Evolutionary conservation across 1,139 yeast species (phyloP), one percentile per base, ranked within the genome.

Genomic region (Arxiozyma slooffiae): DNA sequence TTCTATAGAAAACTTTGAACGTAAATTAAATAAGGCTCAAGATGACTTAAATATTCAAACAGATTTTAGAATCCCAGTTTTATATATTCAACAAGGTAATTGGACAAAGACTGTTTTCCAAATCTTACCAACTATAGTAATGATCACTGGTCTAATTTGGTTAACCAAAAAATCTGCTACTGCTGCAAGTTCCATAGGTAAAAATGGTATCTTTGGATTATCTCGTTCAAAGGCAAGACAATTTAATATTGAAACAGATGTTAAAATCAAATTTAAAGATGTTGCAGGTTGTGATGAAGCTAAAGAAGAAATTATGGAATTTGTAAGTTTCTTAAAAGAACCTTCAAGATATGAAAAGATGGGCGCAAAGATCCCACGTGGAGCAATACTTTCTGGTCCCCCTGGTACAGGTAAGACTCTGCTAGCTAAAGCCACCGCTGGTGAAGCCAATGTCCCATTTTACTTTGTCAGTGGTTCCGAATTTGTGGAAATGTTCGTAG

Each of bases 401-500:
- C 94, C 94, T 46, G 94, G 94, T 71, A 85, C 92, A 5, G 94
- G 94, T 77, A 85, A 85, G 64, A 85, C 94, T 1, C 71, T 85
- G 47, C 69, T 85, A 51, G 92, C 92, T 11, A 84, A 82, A 63
- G 92, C 92, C 1, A 84, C 92, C 36, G 92, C 92, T 7, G 92
- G 92, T 62, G 92, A 85, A 66, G 92, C 92, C 2, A 85, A 85
- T 50, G 92, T 84, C 34, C 90, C 94, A 41, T 85, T 85, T 62
- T 79, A 80, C 58, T 81, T 86, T 40, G 92, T 84, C n/a, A 82
- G 89, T 0, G 90, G 90, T 57, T 82, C 89, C 1, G 90, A 83
- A 60, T 83, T 83, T 57, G 87, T 82, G 21, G 89, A 83, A 64
- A 83, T 83, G 89, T 83, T 81, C 72, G 90, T 83, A 21, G 90